These are phyloP conservation scores for Fusarium sp. DNA, from an alignment of 2,329 filamentous ascomycete species.

Conservation along the genomic window DNA sequence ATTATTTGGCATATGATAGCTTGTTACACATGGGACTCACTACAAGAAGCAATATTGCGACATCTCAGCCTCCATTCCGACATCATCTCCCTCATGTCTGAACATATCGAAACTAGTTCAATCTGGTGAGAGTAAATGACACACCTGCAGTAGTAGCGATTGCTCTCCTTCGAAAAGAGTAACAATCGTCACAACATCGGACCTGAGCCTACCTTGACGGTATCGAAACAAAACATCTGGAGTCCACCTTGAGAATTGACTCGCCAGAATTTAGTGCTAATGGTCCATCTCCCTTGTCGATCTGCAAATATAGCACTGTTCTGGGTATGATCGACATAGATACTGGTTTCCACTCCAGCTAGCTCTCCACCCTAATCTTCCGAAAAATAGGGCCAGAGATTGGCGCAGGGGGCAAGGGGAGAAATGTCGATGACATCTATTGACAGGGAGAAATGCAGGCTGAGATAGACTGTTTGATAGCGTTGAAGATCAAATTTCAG, in stretches of 20 bases:
- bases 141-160: slow-evolving; percentile 2
- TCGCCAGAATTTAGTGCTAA: background rate
- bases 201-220: background rate
- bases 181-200: background rate
- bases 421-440: background rate
- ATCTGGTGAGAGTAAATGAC: background rate
- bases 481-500: background rate
- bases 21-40: too few species aligned
- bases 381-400: background rate
- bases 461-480: slow-evolving; percentile 1
- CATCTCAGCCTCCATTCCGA: background rate
- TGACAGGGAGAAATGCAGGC: background rate
- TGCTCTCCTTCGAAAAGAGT: background rate
- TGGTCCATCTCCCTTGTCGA: background rate
- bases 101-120: background rate
- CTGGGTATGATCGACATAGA: background rate
- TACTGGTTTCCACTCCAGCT: background rate
- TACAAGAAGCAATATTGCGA: too few species aligned
- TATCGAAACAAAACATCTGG: background rate
- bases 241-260: background rate
- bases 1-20: too few species aligned
- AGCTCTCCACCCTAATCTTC: background rate
- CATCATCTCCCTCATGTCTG: background rate
- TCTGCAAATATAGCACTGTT: slow-evolving; percentile 3
- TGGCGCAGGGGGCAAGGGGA: slow-evolving; percentile 15